Evolutionary conservation across 306 rosid genomes (phyloP), one percentile per base, ranked within the genome.

Genomic region (Vigna mungo): DNA sequence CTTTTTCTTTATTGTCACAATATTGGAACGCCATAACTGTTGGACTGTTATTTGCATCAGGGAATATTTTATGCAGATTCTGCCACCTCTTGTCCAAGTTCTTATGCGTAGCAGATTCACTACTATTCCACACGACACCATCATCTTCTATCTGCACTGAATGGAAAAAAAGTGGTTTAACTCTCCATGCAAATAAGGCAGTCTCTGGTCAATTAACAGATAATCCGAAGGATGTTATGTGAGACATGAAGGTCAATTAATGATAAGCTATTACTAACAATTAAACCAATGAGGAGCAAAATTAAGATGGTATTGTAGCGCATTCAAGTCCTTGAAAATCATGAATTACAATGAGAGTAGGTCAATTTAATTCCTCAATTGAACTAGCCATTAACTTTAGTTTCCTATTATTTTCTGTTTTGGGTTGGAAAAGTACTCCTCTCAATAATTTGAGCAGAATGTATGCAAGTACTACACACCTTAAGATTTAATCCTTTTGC

Each of bases 101-200:
- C 83, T 79, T 77, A 49, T 77, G 85, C 20, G 48, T 32, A 13
- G 82, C 86, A 34, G 85, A 56, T 80, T 81, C 83, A 75, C 74
- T 84, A 46, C 81, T 73, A 51, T 85, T 83, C 82, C 79, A 60
- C 84, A 80, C 61, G 78, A 71, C 78, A 73, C 76, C 27, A 25
- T 25, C 82, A 77, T 86, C 96, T 84, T 86, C 85, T 85, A 88
- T 81, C 96, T 91, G 93, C 90, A 84, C 92, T 89, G 92, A 84
- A 89, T 86, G 80, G 84, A 82, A 55, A 53, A 70, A 65, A 83
- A 71, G 80, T 82, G 69, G 86, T 72, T 85, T 88, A 23, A 25
- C 14, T 58, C 15, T 70, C 71, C 67, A 68, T 63, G 2, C 39
- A 18, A 25, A 23, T 41, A 51, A 2, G 34, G 23, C 2, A 32